phyloP scores from a whole-genome alignment of 2,329 filamentous ascomycete genomes.

The Colletotrichum plurivorum region DNA sequence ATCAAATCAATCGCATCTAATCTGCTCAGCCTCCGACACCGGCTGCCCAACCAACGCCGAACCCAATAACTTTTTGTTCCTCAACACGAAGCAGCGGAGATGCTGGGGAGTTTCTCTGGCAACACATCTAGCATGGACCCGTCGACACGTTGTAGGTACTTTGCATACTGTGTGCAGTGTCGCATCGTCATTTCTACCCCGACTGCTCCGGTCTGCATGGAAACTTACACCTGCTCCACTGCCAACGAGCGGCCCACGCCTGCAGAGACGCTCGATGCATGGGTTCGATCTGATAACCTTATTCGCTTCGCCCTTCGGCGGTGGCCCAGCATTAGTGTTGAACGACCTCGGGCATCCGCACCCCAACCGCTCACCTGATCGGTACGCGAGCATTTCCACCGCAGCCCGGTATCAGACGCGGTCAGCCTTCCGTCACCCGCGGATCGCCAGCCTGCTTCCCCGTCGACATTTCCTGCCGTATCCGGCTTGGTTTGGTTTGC shows the following conservation, averaged over 20 bases:
- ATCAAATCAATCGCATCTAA: constrained; percentile 42
- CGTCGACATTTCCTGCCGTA: not conserved
- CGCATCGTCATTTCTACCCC: constrained; percentile 31
- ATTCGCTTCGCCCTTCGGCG: constrained; percentile 17
- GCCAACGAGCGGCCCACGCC: constrained; percentile 5
- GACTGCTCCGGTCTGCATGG: constrained; percentile 1
- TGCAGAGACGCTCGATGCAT: constrained; percentile 13
- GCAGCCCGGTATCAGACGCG: constrained; percentile 2
- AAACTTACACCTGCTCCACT: constrained; percentile 11
- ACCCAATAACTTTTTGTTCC: not conserved
- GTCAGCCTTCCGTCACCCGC: not conserved
- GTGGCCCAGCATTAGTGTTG: not conserved
- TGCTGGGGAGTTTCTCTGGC: not conserved
- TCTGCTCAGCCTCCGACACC: constrained; percentile 37
- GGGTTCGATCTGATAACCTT: constrained; percentile 39
- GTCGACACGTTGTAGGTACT: constrained; percentile 4
- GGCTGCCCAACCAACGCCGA: constrained; percentile 8
- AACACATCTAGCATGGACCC: not conserved
- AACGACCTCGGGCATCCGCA: not conserved
- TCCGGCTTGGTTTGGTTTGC: not conserved
- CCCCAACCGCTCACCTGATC: constrained; percentile 16
- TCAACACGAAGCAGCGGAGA: constrained; percentile 10
- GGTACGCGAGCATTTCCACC: constrained; percentile 9
- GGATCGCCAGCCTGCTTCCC: constrained; percentile 3
- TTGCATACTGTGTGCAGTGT: constrained; percentile 6